A percentile compares a stretch with the other conserved stretches of the same genome.
Conservation (phyloP, 768 basidiomycete species). For the Rickenella mellea region DNA sequence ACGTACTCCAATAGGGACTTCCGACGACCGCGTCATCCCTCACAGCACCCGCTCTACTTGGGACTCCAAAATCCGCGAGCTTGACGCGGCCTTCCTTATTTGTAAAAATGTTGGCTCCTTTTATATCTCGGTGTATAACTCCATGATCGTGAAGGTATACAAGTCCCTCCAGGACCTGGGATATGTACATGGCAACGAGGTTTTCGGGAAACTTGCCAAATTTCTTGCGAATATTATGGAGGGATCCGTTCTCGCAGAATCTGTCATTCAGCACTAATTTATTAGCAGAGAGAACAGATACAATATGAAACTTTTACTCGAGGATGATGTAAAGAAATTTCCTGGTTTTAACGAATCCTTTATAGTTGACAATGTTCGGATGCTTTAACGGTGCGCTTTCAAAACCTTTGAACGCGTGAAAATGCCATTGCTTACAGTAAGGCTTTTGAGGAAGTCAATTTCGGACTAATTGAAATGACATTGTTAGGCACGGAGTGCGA, state of each 20-base stretch:
- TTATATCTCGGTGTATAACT: constrained; percentile 98
- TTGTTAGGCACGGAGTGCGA: neutral
- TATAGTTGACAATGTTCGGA: constrained; percentile 97
- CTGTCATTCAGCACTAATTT: constrained; percentile 22
- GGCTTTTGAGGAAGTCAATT: constrained; percentile 94
- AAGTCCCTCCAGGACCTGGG: constrained; percentile 90
- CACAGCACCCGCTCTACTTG: constrained; percentile 65
- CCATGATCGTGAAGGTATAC: constrained; percentile 98
- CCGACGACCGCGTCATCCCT: constrained; percentile 91
- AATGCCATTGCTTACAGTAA: constrained; percentile 55
- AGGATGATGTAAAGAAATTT: constrained; percentile 95
- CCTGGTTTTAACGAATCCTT: constrained; percentile 91
- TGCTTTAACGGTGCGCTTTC: constrained; percentile 42
- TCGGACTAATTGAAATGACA: constrained; percentile 53
- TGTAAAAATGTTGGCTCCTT: constrained; percentile 96
- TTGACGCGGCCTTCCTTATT: constrained; percentile 99
- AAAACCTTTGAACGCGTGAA: neutral
- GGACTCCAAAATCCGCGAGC: constrained; percentile 98
- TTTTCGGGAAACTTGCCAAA: constrained; percentile 99
- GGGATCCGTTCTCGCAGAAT: constrained; percentile 96
- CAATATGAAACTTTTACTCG: constrained; percentile 47
- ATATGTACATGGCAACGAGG: constrained; percentile 93
- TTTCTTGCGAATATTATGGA: constrained; percentile 90
- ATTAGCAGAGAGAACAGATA: neutral
- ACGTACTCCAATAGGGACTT: constrained; percentile 96